A percentile compares a stretch with the other conserved stretches of the same genome.
Evolutionary conservation across 78 protist genomes (phyloP).

Genomic region (Dictyostelium brefeldianum): DNA sequence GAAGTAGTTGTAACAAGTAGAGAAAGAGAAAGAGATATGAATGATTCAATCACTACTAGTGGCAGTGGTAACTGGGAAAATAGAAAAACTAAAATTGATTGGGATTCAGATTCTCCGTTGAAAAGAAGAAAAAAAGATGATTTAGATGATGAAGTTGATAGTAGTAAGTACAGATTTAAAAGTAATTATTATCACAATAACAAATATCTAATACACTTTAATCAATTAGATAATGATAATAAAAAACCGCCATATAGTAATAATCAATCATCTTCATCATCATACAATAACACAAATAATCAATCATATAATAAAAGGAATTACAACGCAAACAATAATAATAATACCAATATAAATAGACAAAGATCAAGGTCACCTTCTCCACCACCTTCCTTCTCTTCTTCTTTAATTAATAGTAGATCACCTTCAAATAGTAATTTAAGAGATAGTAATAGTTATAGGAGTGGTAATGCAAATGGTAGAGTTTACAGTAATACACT

Average conservation of each 20-base stretch:
- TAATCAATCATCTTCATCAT: no score
- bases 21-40: background rate
- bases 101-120: background rate
- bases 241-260: no score
- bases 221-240: no score
- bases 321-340: background rate
- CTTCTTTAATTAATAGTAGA: background rate
- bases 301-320: background rate
- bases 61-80: background rate
- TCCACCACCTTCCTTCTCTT: background rate
- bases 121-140: conserved; percentile 23
- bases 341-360: background rate
- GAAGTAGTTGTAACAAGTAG: background rate
- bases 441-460: background rate
- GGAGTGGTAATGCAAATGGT: background rate
- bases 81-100: background rate
- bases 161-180: background rate
- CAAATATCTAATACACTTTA: no score
- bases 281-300: no score
- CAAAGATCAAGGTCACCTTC: conserved; percentile 24
- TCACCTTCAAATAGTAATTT: background rate
- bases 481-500: background rate
- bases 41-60: background rate
- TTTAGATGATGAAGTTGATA: background rate
- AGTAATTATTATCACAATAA: no score